Evolutionary conservation across 2,329 filamentous ascomycete species (phyloP).

Genomic region (Ophiosphaerella herpotricha): DNA sequence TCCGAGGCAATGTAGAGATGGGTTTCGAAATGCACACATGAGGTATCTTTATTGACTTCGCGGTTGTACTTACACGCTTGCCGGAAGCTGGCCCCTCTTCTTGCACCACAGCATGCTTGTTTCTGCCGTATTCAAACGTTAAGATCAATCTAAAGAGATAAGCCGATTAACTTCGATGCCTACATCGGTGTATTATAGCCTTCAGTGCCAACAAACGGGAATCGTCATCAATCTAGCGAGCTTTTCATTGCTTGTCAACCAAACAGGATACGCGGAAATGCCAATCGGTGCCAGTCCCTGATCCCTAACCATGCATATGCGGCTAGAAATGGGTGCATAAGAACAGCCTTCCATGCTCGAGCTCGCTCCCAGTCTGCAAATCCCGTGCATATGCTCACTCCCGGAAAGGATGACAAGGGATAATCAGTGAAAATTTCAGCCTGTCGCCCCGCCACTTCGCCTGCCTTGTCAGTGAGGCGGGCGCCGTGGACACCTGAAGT

Average conservation of each 20-base stretch:
- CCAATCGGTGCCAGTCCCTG: conserved; percentile 25
- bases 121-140: conserved; percentile 14
- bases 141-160: conserved; percentile 3
- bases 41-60: neutral
- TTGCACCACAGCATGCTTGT: conserved; percentile 12
- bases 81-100: neutral
- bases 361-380: conserved; percentile 21
- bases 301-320: conserved; percentile 44
- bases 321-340: conserved; percentile 42
- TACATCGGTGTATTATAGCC: neutral
- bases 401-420: conserved; percentile 6
- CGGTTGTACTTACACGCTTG: neutral
- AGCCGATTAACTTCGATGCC: neutral
- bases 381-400: conserved; percentile 23
- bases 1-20: too few species aligned
- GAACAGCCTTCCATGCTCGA: conserved; percentile 35
- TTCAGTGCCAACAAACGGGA: neutral
- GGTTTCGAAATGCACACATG: neutral
- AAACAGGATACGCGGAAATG: conserved; percentile 22
- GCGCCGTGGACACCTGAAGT: neutral
- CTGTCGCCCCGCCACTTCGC: conserved; percentile 26
- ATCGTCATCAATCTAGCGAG: conserved; percentile 17
- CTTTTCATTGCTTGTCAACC: conserved; percentile 20
- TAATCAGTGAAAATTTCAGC: conserved; percentile 20
- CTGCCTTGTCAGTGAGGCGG: conserved; percentile 3